Evolutionary conservation across 2,329 filamentous ascomycete species (phyloP), one percentile per base, ranked within the genome.

Genomic region (Penicillium sp.): DNA sequence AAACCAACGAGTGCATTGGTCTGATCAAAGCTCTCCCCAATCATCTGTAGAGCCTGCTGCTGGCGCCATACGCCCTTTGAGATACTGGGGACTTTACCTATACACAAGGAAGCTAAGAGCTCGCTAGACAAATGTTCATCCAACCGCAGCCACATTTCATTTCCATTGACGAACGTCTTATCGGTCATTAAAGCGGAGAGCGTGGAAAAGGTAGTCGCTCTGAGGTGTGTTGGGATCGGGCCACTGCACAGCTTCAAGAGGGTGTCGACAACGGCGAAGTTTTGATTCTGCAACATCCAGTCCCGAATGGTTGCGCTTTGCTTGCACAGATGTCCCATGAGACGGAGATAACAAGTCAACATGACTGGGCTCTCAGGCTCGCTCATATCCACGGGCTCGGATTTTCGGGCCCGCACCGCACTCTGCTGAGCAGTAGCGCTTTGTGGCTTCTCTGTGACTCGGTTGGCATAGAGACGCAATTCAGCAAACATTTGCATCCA

Each of bases 311-410:
- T 79, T 57, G 84, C 80, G 68, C 91, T 96, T 69, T 93, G 87
- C 23, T 84, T 82, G 60, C 89, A 88, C 10, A 99, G 80, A 72
- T 96, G 92, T 3, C 91, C 86, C 66, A 96, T 90, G 5, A 99
- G 83, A 29, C 93, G 87, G 52, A 99, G 81, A 72, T 98, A 98
- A 66, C 92, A 93, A 70, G 97, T 92, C 27, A 99, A 82, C 91
- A 99, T 97, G 76, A 96, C 90, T n/a, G 89, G 88, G 42, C 91
- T 96, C 73, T 99, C 96, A 4, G 92, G 91, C 70, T 97, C 93
- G 27, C 96, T 92, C 59, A 91, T 87, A 59, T 89, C 83, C 45
- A 89, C 87, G 19, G 80, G 80, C 44, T 84, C 79, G 46, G 85
- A 79, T 71, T 91, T 88, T 47, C 83, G 82, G 53, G 82, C 73